phyloP scores from a whole-genome alignment of 352 stramenopile species.

The Globisporangium ultimum region DNA sequence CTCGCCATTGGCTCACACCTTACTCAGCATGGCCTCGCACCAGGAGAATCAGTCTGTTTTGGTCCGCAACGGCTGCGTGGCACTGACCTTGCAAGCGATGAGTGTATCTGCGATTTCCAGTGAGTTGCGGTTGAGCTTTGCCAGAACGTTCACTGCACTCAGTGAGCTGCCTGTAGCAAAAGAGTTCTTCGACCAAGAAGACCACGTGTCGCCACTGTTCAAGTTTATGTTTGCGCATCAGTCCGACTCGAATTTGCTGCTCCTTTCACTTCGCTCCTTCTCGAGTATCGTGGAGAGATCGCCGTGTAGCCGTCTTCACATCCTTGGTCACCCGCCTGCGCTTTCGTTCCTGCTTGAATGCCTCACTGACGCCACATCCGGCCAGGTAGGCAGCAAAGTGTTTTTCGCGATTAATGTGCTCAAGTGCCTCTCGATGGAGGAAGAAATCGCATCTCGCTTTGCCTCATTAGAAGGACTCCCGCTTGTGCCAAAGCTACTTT shows the following conservation, averaged over 20 bases:
- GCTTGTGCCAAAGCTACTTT: constrained; percentile 35
- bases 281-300: constrained; percentile 54
- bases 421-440: constrained; percentile 56
- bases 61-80: constrained; percentile 7
- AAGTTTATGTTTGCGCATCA: constrained; percentile 47
- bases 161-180: constrained; percentile 19
- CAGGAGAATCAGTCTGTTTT: constrained; percentile 23
- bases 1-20: constrained; percentile 7
- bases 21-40: constrained; percentile 10
- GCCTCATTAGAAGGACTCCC: constrained; percentile 24
- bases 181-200: constrained; percentile 28
- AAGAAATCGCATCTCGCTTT: constrained; percentile 31
- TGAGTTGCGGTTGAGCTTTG: constrained; percentile 22
- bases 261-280: constrained; percentile 38
- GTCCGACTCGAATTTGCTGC: constrained; percentile 25
- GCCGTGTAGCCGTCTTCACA: constrained; percentile 29
- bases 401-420: constrained; percentile 44
- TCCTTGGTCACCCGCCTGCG: constrained; percentile 26
- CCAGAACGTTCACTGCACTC: constrained; percentile 21
- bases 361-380: constrained; percentile 25
- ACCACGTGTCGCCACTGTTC: constrained; percentile 55
- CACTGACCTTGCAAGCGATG: constrained; percentile 25
- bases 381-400: constrained; percentile 23
- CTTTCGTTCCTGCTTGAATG: constrained; percentile 45
- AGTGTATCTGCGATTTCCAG: constrained; percentile 15